A percentile compares a stretch with the other conserved stretches of the same genome.
These are phyloP conservation scores for Diaporthe amygdali DNA, from an alignment of 2,329 filamentous ascomycete genomes.

Conservation along the genomic window DNA sequence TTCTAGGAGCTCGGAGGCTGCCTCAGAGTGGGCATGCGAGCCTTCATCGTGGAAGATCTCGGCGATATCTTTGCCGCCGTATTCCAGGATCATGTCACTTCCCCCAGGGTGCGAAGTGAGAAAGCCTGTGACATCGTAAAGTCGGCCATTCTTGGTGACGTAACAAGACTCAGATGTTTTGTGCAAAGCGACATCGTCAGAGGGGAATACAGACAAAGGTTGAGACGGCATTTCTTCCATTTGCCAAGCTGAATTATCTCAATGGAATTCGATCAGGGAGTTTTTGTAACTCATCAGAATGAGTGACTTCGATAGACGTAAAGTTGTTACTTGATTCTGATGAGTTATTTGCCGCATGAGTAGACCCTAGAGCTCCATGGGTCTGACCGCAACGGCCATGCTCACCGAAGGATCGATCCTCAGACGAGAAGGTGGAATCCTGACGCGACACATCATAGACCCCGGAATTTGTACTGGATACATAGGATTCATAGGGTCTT, in stretches of 20 bases:
- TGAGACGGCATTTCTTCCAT: background rate
- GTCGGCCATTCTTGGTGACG: slow-evolving; percentile 37
- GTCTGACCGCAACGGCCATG: background rate
- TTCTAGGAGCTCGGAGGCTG: slow-evolving; percentile 87
- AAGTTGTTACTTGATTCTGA: background rate
- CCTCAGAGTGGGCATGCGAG: slow-evolving; percentile 82
- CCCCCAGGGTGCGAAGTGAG: slow-evolving; percentile 36
- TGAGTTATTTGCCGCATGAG: background rate
- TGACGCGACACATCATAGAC: background rate
- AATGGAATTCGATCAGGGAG: background rate
- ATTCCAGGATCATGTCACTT: slow-evolving; percentile 31
- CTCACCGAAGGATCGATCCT: background rate
- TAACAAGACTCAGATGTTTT: slow-evolving; percentile 32
- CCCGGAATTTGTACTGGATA: no score
- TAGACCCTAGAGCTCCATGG: background rate
- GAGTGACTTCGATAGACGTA: background rate
- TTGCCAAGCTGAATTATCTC: no score
- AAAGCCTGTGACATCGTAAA: slow-evolving; percentile 43
- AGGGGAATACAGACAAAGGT: background rate
- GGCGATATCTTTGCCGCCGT: slow-evolving; percentile 62
- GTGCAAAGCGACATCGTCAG: background rate
- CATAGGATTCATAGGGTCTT: background rate
- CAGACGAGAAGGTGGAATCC: background rate
- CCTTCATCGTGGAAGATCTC: slow-evolving; percentile 77
- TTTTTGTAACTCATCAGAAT: background rate